Conservation (phyloP, 1,284 basidiomycete species). For the Exobasidium cylindrosporum region DNA sequence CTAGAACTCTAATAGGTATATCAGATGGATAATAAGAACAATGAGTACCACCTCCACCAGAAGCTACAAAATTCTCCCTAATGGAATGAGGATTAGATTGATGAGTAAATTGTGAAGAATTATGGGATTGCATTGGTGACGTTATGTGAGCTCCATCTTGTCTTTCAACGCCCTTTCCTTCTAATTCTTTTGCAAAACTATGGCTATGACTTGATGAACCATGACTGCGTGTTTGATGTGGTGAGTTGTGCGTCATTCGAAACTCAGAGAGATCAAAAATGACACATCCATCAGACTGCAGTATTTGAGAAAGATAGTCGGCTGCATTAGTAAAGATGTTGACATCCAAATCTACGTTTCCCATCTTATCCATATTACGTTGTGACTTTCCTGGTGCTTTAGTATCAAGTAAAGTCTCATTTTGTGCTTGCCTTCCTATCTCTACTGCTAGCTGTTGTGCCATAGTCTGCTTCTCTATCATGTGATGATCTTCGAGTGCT, state of each 20-base stretch:
- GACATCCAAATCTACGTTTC: not conserved
- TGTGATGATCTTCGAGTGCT: not conserved
- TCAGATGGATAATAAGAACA: slow-evolving; percentile 7
- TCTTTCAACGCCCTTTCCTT: not conserved
- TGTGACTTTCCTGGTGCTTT: not conserved
- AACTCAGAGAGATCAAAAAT: slow-evolving; percentile 13
- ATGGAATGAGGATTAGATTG: not conserved
- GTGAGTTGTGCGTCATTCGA: not conserved
- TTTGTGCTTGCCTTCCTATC: not conserved
- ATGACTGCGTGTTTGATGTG: not conserved
- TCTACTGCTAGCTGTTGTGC: not conserved
- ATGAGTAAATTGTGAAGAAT: not conserved
- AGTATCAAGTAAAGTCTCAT: not conserved
- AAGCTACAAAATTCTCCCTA: not conserved
- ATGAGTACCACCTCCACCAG: not conserved
- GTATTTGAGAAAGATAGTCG: not conserved
- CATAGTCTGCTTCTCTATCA: not conserved
- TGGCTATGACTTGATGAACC: not conserved
- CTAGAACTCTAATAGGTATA: slow-evolving; percentile 7
- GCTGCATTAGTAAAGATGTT: slow-evolving; percentile 11
- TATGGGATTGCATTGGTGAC: not conserved
- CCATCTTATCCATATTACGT: not conserved
- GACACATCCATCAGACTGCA: not conserved
- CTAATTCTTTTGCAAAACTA: not conserved
- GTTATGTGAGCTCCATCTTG: not conserved